Base-by-base conservation (phyloP, 495 filamentous ascomycete species). In the Penicillium pulvis region DNA sequence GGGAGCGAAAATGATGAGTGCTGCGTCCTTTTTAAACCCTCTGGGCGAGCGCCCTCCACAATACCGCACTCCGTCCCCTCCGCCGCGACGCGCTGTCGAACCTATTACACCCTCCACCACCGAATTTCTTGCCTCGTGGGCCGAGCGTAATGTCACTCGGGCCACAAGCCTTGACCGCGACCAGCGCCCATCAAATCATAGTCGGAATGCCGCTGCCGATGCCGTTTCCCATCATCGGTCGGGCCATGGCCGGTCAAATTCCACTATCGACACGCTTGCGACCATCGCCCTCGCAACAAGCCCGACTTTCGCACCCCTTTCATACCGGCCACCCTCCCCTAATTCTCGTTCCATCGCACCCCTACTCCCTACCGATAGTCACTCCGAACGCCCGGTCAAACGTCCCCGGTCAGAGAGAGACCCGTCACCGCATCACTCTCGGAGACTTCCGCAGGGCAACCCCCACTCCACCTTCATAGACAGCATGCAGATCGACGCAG, bases 381-480 rank as follows among this genome's bases (percentile, higher is more conserved):
- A 71, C 35, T 54, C 64, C 48, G 83, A 84, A 61, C 77, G 81
- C 24, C 84, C 84, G 7, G 68, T 81, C n/a, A 88, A 88, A 63
- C 80, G 85, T 30, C 75, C 82, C 24, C 79, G 83, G 51, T 87
- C 85, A 28, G 85, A 85, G 58, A 76, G 80, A 59, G 66, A 82
- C 52, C 65, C 74, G 20, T 85, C 84, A 46, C 79, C 83, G 26
- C 72, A 76, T 42, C 71, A 70, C 46, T 56, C 63, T 51, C 71
- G 65, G 20, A 64, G 61, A 23, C 66, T 75, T 45, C 72, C 76
- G 56, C 75, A 80, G 9, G 68, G 69, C 33, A 77, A 79, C 26
- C 79, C 79, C 61, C 75, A 80, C 58, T 42, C 69, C 30, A 55
- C 71, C 42, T 55, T 67, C 19, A 62, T 70, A 20, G 77, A 81